A percentile compares a stretch with the other conserved stretches of the same genome.
phyloP scores from a whole-genome alignment of 768 basidiomycete species.

The Cystofilobasidium ferigula region DNA sequence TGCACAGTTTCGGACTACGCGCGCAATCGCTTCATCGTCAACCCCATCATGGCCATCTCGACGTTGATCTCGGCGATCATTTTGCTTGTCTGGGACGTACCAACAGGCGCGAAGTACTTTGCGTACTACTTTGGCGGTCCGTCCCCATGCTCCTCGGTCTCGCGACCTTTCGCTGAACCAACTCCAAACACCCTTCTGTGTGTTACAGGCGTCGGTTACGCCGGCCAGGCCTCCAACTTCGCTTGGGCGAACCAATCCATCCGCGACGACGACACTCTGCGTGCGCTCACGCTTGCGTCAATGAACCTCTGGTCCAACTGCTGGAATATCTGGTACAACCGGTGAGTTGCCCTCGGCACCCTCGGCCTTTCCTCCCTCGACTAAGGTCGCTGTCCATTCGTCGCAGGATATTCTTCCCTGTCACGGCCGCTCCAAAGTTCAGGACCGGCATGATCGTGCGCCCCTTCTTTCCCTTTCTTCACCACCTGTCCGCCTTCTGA shows the following conservation, averaged over 20 bases:
- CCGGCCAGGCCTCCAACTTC: slow-evolving; percentile 14
- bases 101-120: background rate
- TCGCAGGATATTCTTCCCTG: slow-evolving; percentile 1
- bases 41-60: slow-evolving; percentile 3
- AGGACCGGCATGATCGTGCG: background rate
- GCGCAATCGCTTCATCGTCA: slow-evolving; percentile 10
- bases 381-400: no score
- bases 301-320: slow-evolving; percentile 5
- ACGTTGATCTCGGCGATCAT: slow-evolving; percentile 4
- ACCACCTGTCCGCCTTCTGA: background rate
- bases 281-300: slow-evolving; percentile 3
- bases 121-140: background rate
- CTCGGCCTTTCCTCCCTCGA: no score
- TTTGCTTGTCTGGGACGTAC: slow-evolving; percentile 7
- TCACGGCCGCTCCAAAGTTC: background rate
- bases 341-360: no score
- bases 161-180: no score
- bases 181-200: no score
- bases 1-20: slow-evolving; percentile 1
- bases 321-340: slow-evolving; percentile 1
- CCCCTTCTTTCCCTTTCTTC: background rate
- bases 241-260: slow-evolving; percentile 13
- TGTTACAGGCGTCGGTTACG: slow-evolving; percentile 4
- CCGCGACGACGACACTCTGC: slow-evolving; percentile 5
- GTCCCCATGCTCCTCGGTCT: no score